phyloP scores from a whole-genome alignment of 768 basidiomycete genomes.

The Leucosporidium creatinivorum region DNA sequence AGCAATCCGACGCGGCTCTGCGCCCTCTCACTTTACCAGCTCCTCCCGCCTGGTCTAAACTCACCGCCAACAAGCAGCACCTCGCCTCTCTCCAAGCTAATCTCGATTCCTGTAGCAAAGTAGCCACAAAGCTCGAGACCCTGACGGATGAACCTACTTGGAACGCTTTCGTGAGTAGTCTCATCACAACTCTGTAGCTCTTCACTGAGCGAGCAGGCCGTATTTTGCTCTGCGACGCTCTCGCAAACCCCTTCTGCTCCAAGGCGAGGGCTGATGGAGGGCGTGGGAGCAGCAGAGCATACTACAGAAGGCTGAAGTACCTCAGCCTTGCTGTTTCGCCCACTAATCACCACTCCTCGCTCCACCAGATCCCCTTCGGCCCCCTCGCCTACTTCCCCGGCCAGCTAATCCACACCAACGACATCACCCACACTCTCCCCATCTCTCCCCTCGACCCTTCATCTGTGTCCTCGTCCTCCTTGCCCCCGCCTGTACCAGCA shows the following conservation, averaged over 20 bases:
- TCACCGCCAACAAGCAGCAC: conserved; percentile 1
- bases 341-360: neutral
- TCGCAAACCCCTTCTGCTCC: too few species aligned
- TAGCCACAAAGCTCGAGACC: conserved; percentile 10
- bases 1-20: neutral
- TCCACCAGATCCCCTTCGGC: conserved; percentile 24
- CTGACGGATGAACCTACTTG: conserved; percentile 29
- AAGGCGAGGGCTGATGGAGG: too few species aligned
- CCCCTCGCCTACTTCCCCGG: conserved; percentile 32
- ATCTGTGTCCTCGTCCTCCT: neutral
- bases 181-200: too few species aligned
- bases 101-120: neutral
- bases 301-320: too few species aligned
- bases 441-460: neutral
- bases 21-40: neutral
- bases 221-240: too few species aligned
- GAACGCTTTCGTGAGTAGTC: conserved; percentile 20
- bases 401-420: conserved; percentile 33
- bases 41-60: neutral
- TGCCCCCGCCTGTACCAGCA: neutral
- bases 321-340: too few species aligned
- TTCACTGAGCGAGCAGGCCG: too few species aligned
- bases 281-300: too few species aligned
- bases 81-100: neutral
- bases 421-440: conserved; percentile 17